Evolutionary conservation across 2,329 filamentous ascomycete genomes (phyloP).

Genomic region (Nothophoma quercina): DNA sequence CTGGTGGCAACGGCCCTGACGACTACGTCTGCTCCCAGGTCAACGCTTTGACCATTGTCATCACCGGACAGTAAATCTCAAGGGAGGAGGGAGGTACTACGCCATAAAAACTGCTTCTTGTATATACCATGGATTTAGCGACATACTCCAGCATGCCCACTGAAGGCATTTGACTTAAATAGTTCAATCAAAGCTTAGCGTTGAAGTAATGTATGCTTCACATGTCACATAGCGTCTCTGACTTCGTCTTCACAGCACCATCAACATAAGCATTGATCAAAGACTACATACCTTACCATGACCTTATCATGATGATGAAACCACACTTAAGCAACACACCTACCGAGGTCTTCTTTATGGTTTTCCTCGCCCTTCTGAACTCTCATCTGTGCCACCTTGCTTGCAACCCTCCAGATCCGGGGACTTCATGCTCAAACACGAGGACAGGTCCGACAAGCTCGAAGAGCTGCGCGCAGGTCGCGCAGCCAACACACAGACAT

Average conservation of each 20-base stretch:
- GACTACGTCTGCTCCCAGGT: conserved; percentile 31
- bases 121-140: conserved; percentile 14
- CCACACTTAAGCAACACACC: neutral
- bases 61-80: conserved; percentile 7
- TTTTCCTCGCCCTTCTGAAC: neutral
- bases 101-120: conserved; percentile 4
- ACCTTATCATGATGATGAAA: neutral
- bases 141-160: neutral
- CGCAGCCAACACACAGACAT: neutral
- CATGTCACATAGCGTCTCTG: too few relatives aligned
- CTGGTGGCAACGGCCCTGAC: conserved; percentile 26
- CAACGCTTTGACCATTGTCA: conserved; percentile 19
- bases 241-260: too few relatives aligned
- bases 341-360: neutral
- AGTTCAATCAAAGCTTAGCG: neutral
- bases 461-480: neutral
- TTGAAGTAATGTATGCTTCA: neutral
- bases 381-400: neutral
- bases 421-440: neutral
- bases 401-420: neutral
- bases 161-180: neutral
- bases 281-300: too few relatives aligned
- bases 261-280: too few relatives aligned
- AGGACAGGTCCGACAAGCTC: neutral
- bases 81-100: neutral